Evolutionary conservation across 768 basidiomycete species (phyloP), one percentile per base, ranked within the genome.

Genomic region (Suillus variegatus): DNA sequence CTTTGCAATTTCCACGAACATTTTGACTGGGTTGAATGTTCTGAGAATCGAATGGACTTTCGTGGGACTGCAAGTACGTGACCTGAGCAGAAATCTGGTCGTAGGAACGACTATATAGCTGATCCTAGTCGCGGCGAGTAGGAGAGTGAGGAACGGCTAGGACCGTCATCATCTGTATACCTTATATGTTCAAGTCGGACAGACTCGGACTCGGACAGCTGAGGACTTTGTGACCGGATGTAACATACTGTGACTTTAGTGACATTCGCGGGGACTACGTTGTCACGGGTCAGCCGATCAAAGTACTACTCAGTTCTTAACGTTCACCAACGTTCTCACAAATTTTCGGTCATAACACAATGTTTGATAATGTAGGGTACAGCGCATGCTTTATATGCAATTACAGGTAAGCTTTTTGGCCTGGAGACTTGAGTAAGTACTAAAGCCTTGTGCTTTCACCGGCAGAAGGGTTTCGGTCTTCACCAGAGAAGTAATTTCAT

Each of bases 1-100:
- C 32, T 54, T 62, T 13, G 63, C 58, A 22, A 61, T 67, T 56
- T 60, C 46, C 43, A 58, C 40, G 20, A 41, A 16, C 66, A 64
- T 64, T 6, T 25, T 38, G 32, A 10, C 35, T n/a, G 54, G 13
- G 35, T 9, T 55, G 32, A 54, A 55, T 55, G 20, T 13, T 56
- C 12, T 56, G 32, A 35, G 32, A 18, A 36, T n/a, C 20, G 35
- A 36, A 13, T n/a, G 6, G 35, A 36, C 35, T 56, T 56, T 7
- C 6, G n/a, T 20, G 12, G n/a, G 10, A 35, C 22, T 5, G 47
- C 2, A 25, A 49, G 47, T 36, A 36, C 36, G 36, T 36, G 36
- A 2, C 2, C 12, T 56, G 32, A 35, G 18, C 18, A 55, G 32
- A 7, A n/a, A 38, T 56, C n/a, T 56, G 55, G 55, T 38, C 12